Conservation (phyloP, 768 basidiomycete species). For the Tylopilus intermedius region DNA sequence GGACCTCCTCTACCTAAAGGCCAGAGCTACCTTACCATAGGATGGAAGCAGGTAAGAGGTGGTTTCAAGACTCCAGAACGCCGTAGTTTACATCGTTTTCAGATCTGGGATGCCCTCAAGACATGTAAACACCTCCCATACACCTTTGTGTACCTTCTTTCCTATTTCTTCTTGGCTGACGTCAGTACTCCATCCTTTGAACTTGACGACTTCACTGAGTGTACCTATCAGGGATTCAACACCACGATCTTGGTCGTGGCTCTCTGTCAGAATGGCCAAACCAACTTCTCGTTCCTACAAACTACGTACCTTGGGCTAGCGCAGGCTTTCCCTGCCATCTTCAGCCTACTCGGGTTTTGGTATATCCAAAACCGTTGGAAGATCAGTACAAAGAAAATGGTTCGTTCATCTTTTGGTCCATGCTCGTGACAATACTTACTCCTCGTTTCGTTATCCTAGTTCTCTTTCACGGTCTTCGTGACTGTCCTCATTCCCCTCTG, state of each 20-base stretch:
- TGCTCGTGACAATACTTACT: neutral
- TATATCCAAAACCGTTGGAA: conserved; percentile 78
- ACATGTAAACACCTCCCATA: conserved; percentile 75
- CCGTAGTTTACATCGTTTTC: neutral
- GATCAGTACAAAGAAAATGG: conserved; percentile 79
- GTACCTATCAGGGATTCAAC: conserved; percentile 57
- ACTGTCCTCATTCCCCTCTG: conserved; percentile 77
- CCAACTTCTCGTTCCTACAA: conserved; percentile 74
- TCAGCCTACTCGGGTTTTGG: conserved; percentile 75
- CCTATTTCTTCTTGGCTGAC: conserved; percentile 76
- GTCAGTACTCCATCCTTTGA: conserved; percentile 33
- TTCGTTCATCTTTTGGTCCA: conserved; percentile 20
- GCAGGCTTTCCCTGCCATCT: conserved; percentile 71
- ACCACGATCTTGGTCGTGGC: conserved; percentile 70
- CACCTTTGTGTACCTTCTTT: conserved; percentile 75
- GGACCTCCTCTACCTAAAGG: no score
- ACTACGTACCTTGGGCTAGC: conserved; percentile 74
- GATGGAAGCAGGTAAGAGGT: no score
- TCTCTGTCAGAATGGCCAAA: conserved; percentile 79
- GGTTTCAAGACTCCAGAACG: no score
- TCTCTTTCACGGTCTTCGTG: conserved; percentile 69
- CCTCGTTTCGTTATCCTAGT: conserved; percentile 36
- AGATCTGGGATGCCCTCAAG: conserved; percentile 75
- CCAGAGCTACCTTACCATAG: no score
- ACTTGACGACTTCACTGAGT: neutral